Evolutionary conservation across 768 basidiomycete species (phyloP), one percentile per base, ranked within the genome.

Genomic region (Panellus pusillus): DNA sequence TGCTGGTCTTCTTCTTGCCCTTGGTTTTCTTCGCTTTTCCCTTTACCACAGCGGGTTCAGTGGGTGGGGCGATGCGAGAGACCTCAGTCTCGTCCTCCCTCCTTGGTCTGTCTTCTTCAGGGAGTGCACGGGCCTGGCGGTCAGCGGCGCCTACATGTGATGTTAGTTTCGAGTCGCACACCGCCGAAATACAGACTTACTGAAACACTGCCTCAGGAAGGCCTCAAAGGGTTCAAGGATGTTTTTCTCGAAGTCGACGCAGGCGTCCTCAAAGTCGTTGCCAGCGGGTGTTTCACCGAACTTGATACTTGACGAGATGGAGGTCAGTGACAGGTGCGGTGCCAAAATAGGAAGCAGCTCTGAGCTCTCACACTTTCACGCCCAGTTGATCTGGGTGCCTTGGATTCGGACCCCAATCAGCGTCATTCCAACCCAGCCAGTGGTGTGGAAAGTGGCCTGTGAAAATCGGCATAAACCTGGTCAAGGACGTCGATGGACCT

Each of bases 341-440:
- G 24, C 24, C 24, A 6, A 24, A 24, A 24, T 24, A 24, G 24
- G 24, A 24, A 24, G n/a, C n/a, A n/a, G n/a, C n/a, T n/a, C n/a
- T n/a, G n/a, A n/a, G 24, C 24, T 24, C 32, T 13, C 24, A 54
- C 53, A 54, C 35, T 17, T 48, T 54, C 15, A 55, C 5, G 27
- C 42, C 44, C 27, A 55, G 32, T 6, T 44, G 36, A 9, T 47
- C 46, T 3, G 19, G 28, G 35, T 47, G 6, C 9, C 53, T 20
- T 7, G 53, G 53, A 13, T 54, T 54, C 0, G 47, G 35, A 0
- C 53, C 4, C 53, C 53, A 3, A 24, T 9, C 3, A 54, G 15
- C 11, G 35, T 38, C 40, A 54, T 38, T 5, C 46, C 47, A 3
- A 48, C 46, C 53, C 53, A 48, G 1, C 35, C 28, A 1, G 47